Evolutionary conservation across 164 flowering plant genomes (phyloP).

Genomic region (Aristolochia californica): DNA sequence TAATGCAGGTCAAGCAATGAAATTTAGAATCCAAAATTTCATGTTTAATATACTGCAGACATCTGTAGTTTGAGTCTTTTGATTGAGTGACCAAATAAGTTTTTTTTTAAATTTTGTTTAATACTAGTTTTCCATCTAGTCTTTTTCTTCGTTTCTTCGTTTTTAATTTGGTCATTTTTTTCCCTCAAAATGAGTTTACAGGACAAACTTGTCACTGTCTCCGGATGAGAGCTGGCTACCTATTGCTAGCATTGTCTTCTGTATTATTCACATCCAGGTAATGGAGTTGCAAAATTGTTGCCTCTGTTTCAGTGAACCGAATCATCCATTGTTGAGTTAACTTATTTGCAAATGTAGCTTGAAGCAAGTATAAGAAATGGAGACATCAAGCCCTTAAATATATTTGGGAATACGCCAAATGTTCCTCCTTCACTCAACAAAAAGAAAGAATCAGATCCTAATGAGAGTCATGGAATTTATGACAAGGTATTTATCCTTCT

Average conservation of each 20-base stretch:
- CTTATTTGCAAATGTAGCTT: constrained; percentile 35
- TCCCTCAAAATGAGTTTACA: constrained; percentile 12
- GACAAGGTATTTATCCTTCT: constrained; percentile 26
- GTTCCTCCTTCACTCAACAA: constrained; percentile 16
- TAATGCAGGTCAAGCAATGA: too few relatives aligned
- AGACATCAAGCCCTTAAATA: constrained; percentile 53
- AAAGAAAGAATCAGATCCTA: constrained; percentile 23
- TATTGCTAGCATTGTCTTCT: constrained; percentile 71
- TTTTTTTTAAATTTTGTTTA: too few relatives aligned
- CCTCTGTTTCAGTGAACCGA: neutral
- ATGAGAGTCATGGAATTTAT: constrained; percentile 11
- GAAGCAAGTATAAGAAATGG: constrained; percentile 80
- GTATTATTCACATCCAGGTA: constrained; percentile 85
- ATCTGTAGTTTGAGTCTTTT: too few relatives aligned
- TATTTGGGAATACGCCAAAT: constrained; percentile 35
- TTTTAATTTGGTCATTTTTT: too few relatives aligned
- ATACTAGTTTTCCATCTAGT: too few relatives aligned
- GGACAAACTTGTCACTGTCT: constrained; percentile 77
- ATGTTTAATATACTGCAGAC: too few relatives aligned
- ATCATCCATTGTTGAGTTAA: neutral
- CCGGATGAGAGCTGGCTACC: constrained; percentile 97
- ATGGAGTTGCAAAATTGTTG: neutral
- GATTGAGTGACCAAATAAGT: too few relatives aligned
- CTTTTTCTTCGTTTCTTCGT: too few relatives aligned
- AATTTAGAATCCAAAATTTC: too few relatives aligned